Conservation (phyloP, 345 rosid genomes). For the Aethionema arabicum region DNA sequence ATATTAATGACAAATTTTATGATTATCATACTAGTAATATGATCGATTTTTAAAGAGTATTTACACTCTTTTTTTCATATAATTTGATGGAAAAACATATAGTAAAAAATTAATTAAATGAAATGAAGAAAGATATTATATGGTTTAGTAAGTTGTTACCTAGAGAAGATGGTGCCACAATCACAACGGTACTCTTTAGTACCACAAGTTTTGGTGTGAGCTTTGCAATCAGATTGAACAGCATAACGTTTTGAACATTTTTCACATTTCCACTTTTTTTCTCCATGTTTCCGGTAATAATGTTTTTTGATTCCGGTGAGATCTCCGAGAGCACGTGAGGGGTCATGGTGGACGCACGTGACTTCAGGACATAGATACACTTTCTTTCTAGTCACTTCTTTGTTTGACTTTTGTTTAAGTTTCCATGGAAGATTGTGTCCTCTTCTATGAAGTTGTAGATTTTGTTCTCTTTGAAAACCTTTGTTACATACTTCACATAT, state of each 20-base stretch:
- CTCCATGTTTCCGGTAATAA: conserved; percentile 71
- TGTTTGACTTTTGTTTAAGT: conserved; percentile 66
- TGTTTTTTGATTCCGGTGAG: conserved; percentile 83
- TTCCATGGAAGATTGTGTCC: conserved; percentile 91
- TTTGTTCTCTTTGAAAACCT: conserved; percentile 83
- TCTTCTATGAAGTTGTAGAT: conserved; percentile 78
- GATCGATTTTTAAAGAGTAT: too few species aligned
- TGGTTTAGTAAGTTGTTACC: conserved; percentile 42
- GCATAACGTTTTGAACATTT: conserved; percentile 74
- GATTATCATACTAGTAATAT: too few species aligned
- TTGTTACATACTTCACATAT: conserved; percentile 82
- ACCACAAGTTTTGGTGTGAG: conserved; percentile 73
- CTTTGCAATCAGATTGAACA: conserved; percentile 90
- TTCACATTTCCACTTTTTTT: conserved; percentile 82
- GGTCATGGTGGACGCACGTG: conserved; percentile 82
- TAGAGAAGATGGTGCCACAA: conserved; percentile 81
- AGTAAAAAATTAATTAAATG: too few species aligned
- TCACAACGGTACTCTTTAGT: conserved; percentile 72
- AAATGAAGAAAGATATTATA: too few species aligned
- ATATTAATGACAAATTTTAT: too few species aligned
- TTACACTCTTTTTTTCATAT: too few species aligned
- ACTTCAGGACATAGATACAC: conserved; percentile 83
- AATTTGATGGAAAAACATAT: too few species aligned
- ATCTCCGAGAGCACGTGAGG: conserved; percentile 79
- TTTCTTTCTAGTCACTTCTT: conserved; percentile 63